Percentiles rank a stretch among this genome's conserved stretches.
These are phyloP conservation scores for Durio zibethinus DNA, from an alignment of 345 rosid genomes.

Conservation along the genomic window DNA sequence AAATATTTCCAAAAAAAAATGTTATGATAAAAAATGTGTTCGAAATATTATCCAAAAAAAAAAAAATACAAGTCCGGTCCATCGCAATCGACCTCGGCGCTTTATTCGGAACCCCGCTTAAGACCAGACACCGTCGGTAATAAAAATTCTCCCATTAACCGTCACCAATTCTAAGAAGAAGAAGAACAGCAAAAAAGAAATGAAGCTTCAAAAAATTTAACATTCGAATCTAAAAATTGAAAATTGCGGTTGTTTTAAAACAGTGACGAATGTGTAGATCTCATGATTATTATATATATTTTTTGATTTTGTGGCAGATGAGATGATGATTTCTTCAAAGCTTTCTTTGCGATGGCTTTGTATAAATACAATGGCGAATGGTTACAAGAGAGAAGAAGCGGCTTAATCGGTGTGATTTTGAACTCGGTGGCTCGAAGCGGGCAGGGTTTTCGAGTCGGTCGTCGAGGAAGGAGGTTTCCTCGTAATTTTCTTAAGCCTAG, in stretches of 20 bases:
- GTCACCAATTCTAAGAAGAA: not conserved
- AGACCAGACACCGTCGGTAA: not conserved
- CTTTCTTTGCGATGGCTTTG: conserved; percentile 17
- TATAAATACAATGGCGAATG: conserved; percentile 22
- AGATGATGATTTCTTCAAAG: conserved; percentile 18
- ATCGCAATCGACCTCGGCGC: no score
- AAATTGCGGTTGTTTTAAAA: not conserved
- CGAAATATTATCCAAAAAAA: no score
- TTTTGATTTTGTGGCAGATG: conserved; percentile 1
- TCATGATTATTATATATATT: not conserved
- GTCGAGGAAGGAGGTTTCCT: conserved; percentile 59
- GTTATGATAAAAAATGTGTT: no score
- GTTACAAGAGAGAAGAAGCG: conserved; percentile 49
- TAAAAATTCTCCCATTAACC: not conserved
- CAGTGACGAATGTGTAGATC: not conserved
- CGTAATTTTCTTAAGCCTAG: conserved; percentile 42
- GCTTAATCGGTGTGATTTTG: conserved; percentile 25
- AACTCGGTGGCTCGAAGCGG: conserved; percentile 34
- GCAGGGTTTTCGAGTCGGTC: conserved; percentile 30
- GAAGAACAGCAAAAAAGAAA: not conserved
- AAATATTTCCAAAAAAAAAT: no score
- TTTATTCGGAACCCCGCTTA: not conserved
- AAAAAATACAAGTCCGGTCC: no score
- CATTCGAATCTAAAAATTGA: not conserved
- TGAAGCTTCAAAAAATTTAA: not conserved